Evolutionary conservation across 495 filamentous ascomycete species (phyloP).

Genomic region (Lophium mytilinum): DNA sequence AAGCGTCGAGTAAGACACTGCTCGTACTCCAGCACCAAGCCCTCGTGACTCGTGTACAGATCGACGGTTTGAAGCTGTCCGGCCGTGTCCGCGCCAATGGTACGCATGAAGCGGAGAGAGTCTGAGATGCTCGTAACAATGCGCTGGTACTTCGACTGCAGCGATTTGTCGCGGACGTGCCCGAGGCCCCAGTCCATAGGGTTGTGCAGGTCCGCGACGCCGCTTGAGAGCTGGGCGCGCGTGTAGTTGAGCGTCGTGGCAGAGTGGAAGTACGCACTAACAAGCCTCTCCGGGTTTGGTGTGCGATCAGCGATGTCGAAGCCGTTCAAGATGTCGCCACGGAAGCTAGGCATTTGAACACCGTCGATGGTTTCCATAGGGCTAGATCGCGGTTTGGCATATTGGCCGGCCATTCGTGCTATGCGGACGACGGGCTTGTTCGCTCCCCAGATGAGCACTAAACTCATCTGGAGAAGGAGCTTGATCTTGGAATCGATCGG

Average conservation of each 20-base stretch:
- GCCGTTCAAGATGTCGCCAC: constrained; percentile 93
- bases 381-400: constrained; percentile 87
- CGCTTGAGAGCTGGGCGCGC: constrained; percentile 71
- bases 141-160: constrained; percentile 73
- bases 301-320: constrained; percentile 61
- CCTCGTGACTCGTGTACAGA: constrained; percentile 91
- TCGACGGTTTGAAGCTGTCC: constrained; percentile 89
- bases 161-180: constrained; percentile 76
- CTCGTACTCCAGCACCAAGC: constrained; percentile 90
- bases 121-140: constrained; percentile 84
- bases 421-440: constrained; percentile 94
- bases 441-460: constrained; percentile 80
- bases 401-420: constrained; percentile 93
- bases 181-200: constrained; percentile 91
- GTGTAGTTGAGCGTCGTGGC: constrained; percentile 90
- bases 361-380: constrained; percentile 78
- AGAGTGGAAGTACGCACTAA: constrained; percentile 92
- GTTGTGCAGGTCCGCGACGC: constrained; percentile 86
- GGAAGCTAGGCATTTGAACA: constrained; percentile 74
- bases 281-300: constrained; percentile 73
- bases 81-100: constrained; percentile 80
- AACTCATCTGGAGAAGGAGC: constrained; percentile 87
- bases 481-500: constrained; percentile 96
- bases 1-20: constrained; percentile 71
- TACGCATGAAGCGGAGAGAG: constrained; percentile 89